Evolutionary conservation across 31 red algal species (phyloP), one percentile per base, ranked within the genome.

Genomic region (Asparagopsis taxiformis): DNA sequence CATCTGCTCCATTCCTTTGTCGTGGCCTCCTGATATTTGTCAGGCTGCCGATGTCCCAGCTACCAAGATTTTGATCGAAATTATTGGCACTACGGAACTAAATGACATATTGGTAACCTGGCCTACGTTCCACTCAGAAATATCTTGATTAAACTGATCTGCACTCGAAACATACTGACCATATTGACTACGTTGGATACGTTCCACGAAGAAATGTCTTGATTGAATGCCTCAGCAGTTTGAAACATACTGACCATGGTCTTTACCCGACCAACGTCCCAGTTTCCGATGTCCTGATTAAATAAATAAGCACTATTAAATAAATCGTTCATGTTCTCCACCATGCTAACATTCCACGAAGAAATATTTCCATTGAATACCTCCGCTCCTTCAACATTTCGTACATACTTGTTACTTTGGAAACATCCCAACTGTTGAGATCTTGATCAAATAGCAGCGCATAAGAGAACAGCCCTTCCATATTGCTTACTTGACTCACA

Each of bases 381-480:
- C 8, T 5, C 8, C 8, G 55, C 55, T 5, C 55, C 55, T 7
- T 30, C 9, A 58, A 58, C n/a, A n/a, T n/a, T n/a, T n/a, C n/a
- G n/a, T n/a, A n/a, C n/a, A n/a, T n/a, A n/a, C n/a, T 30, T 58
- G 55, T 58, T 58, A 58, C 55, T 11, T 21, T 58, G 9, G 55
- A 58, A 11, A 21, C 19, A 30, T 58, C 19, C 55, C 55, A 58
- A 58, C 9, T 7, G 7, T 7, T 7, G 19, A 58, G 7, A 58
- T 58, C 55, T n/a, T 58, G 55, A 58, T 58, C 19, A 21, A 58
- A 58, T 7, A 21, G 19, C 8, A 8, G 7, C 8, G 55, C 55
- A 21, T n/a, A 6, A 8, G 5, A 8, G 19, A 58, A 58, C 26
- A 58, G 5, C 6, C 8, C 6, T 58, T 6, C 19, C 55, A 58